Base-by-base conservation (phyloP, 164 flowering plant species). In the Protea cynaroides region DNA sequence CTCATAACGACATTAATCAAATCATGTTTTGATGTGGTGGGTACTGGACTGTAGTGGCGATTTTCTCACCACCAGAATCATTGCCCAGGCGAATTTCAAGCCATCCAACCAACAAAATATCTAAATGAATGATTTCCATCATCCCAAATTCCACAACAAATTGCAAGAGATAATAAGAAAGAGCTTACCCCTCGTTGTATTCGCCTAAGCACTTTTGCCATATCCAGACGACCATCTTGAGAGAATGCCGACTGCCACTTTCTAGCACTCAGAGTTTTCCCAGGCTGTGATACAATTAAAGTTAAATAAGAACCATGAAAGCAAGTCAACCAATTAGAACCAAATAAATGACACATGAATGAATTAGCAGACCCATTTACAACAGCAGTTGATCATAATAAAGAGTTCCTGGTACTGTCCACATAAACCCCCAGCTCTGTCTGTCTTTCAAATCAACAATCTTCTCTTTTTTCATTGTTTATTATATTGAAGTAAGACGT, bases 251-350 rank as follows among this genome's bases (percentile, higher is more conserved):
- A 84, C 58, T 80, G 70, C 97, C 97, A 90, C 75, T 84, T 86
- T 71, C 96, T 88, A 58, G 75, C 81, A 69, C 98, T 87, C 38
- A 93, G 88, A 54, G 96, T 93, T 77, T 81, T 88, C 38, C 98
- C 96, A 14, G 78, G 69, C 98, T 93, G 78, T 29, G 50, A 55
- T 29, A 24, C 12, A 55, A 14, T 7, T 40, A 49, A 40, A 46
- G n/a, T 19, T 36, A 49, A 2, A 6, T 4, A 11, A 59, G n/a
- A 19, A 44, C n/a, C 46, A 40, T 29, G 19, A 17, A 67, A 65
- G 1, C 50, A 64, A 8, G 52, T 49, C 21, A 49, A 49, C 34
- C 3, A 15, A 49, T 49, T 29, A 49, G 6, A 18, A 49, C 5
- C 52, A 4, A 4, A 49, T 13, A 49, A 49, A 18, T 3, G 46